These are phyloP conservation scores for Rubroboletus pulcherrimus DNA, from an alignment of 768 basidiomycete species.

Conservation along the genomic window DNA sequence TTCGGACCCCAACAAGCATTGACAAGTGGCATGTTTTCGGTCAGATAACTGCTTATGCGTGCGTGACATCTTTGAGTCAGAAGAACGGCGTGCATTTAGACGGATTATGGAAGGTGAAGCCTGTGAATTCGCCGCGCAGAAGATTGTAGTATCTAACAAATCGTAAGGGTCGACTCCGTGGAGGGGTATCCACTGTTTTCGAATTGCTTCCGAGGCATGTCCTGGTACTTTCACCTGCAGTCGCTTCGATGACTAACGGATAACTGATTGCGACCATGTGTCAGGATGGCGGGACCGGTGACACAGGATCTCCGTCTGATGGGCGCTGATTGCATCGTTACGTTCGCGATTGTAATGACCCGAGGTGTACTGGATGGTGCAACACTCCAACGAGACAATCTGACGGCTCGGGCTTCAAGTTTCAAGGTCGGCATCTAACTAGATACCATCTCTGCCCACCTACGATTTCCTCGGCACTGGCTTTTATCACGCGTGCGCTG, in stretches of 20 bases:
- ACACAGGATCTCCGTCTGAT: slow-evolving; percentile 8
- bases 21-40: background rate
- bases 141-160: background rate
- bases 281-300: slow-evolving; percentile 15
- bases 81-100: background rate
- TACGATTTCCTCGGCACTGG: background rate
- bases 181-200: slow-evolving; percentile 1
- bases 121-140: background rate
- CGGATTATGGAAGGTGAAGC: background rate
- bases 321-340: slow-evolving; percentile 9
- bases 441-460: background rate
- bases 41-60: background rate
- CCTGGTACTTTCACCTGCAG: background rate
- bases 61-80: background rate
- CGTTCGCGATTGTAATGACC: slow-evolving; percentile 2
- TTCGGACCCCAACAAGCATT: background rate
- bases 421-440: background rate
- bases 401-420: background rate
- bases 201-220: slow-evolving; percentile 4
- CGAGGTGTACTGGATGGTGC: slow-evolving; percentile 5
- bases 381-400: background rate
- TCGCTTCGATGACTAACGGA: slow-evolving; percentile 7
- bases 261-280: slow-evolving; percentile 4
- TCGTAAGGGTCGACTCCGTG: background rate
- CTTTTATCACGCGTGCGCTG: background rate